Conservation (phyloP, 2,329 filamentous ascomycete species). For the Ascochyta clinopodiicola region DNA sequence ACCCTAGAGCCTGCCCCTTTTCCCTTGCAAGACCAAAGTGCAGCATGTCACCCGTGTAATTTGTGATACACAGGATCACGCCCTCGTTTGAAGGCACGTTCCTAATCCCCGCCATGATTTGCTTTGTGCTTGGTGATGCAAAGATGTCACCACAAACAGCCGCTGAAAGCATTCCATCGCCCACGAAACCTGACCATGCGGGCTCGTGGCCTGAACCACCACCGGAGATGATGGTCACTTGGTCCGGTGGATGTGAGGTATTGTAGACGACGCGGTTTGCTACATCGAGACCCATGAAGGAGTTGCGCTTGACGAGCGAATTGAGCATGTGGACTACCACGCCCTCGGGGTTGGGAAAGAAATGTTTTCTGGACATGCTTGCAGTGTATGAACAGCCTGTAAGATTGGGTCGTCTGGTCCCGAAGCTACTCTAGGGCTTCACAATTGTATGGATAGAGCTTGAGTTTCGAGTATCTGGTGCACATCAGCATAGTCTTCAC, state of each 20-base stretch:
- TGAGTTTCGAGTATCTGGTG: neutral
- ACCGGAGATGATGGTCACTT: slow-evolving; percentile 56
- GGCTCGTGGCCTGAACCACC: slow-evolving; percentile 58
- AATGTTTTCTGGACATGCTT: slow-evolving; percentile 61
- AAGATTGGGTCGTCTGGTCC: neutral
- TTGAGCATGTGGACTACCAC: slow-evolving; percentile 58
- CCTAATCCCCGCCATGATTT: slow-evolving; percentile 57
- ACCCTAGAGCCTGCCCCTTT: slow-evolving; percentile 54
- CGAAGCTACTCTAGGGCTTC: neutral
- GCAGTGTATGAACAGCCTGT: neutral
- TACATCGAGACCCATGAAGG: slow-evolving; percentile 52
- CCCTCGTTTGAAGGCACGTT: slow-evolving; percentile 55
- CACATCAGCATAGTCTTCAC: neutral
- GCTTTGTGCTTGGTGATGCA: slow-evolving; percentile 56
- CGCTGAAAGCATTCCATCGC: slow-evolving; percentile 57
- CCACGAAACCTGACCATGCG: slow-evolving; percentile 58
- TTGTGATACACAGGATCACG: slow-evolving; percentile 57
- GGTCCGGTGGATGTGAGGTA: slow-evolving; percentile 50
- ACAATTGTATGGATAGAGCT: neutral
- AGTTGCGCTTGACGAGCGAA: slow-evolving; percentile 55
- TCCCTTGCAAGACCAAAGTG: slow-evolving; percentile 58
- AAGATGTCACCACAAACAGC: slow-evolving; percentile 59
- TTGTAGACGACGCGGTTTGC: slow-evolving; percentile 58
- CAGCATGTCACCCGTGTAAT: slow-evolving; percentile 59
- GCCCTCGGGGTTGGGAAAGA: slow-evolving; percentile 59